These are phyloP conservation scores for Rhytidiadelphus loreus DNA, from an alignment of 225 moss, liverwort and hornwort genomes.

Conservation along the genomic window DNA sequence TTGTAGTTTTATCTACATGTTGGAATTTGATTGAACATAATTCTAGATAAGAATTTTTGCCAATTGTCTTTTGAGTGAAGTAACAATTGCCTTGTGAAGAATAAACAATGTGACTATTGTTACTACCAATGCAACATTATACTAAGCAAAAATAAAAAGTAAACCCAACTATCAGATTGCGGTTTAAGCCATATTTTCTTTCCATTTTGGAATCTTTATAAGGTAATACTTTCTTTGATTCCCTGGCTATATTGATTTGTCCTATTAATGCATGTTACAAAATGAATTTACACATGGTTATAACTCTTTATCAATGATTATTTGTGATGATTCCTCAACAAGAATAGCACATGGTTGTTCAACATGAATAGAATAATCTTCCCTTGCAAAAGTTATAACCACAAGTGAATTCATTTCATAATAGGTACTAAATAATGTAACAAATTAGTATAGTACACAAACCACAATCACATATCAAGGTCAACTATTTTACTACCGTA, in stretches of 20 bases:
- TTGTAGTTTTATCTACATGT: neutral
- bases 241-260: neutral
- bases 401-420: neutral
- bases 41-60: too few relatives aligned
- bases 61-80: too few relatives aligned
- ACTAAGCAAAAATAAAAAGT: too few relatives aligned
- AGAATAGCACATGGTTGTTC: neutral
- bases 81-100: too few relatives aligned
- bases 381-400: neutral
- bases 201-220: neutral
- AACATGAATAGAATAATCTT: neutral
- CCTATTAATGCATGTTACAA: neutral
- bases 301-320: too few relatives aligned
- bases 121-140: too few relatives aligned
- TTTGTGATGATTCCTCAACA: neutral
- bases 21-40: neutral
- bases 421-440: fast-evolving
- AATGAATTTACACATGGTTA: neutral
- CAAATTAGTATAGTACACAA: neutral
- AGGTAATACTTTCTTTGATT: neutral
- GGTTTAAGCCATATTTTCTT: neutral
- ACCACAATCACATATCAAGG: too few relatives aligned
- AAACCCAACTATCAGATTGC: too few relatives aligned
- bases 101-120: too few relatives aligned
- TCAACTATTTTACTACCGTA: too few relatives aligned